A percentile compares a stretch with the other conserved stretches of the same genome.
Evolutionary conservation across 2,329 filamentous ascomycete genomes (phyloP).

Genomic region (Ophiostoma tasmaniense): DNA sequence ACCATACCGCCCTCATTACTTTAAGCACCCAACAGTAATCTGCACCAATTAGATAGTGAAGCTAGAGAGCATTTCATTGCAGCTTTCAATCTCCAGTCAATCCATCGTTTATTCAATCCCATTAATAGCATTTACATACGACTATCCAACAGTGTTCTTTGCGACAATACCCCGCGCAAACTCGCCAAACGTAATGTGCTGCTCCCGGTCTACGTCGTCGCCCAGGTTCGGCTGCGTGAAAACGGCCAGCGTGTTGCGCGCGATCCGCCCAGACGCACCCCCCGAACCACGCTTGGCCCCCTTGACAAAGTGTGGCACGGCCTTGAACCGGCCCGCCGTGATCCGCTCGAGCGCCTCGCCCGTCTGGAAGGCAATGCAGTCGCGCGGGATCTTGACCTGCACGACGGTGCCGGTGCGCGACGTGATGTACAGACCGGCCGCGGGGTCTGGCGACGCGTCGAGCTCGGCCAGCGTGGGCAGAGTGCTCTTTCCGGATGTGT

Average conservation of each 20-base stretch:
- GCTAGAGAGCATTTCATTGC: no score
- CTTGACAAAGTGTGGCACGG: conserved; percentile 90
- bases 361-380: conserved; percentile 93
- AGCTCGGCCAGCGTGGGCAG: conserved; percentile 59
- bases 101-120: background rate
- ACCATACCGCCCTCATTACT: background rate
- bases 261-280: conserved; percentile 39
- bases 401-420: conserved; percentile 72
- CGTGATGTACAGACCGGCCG: conserved; percentile 87
- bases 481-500: conserved; percentile 24
- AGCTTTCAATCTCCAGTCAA: no score
- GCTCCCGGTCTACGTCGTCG: conserved; percentile 63
- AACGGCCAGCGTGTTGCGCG: conserved; percentile 83
- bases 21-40: no score
- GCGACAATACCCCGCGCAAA: conserved; percentile 58
- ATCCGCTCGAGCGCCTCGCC: conserved; percentile 87
- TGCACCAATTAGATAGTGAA: no score
- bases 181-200: conserved; percentile 62
- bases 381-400: conserved; percentile 86
- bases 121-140: background rate
- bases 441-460: conserved; percentile 66
- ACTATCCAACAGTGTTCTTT: conserved; percentile 45
- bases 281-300: conserved; percentile 50
- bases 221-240: conserved; percentile 94
- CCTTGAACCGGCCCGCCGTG: conserved; percentile 82